Base-by-base conservation (phyloP, 2,329 filamentous ascomycete species). In the Aspergillus thermomutatus region DNA sequence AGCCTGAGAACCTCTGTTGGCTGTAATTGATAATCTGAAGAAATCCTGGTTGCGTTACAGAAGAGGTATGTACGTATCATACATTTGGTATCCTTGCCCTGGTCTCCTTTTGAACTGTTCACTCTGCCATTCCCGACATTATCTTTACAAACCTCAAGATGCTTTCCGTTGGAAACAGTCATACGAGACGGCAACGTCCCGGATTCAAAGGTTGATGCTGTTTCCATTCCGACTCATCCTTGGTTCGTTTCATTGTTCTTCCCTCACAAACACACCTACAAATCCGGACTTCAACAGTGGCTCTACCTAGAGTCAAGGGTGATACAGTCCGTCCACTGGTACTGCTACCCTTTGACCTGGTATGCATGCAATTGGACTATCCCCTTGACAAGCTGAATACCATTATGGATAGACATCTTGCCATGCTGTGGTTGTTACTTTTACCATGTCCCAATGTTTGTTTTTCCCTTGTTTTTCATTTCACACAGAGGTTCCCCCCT, bases 401-500 rank as follows among this genome's bases (percentile, higher is more conserved):
- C 31, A 37, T 37, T 34, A 14, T 37, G 31, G 31, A 17, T 7
- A 3, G 31, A 17, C 17, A 37, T 7, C 14, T 31, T 37, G 31
- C 11, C 23, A 21, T 27, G 25, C 14, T 26, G 46, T 40, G 28
- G 40, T 55, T 21, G 25, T 28, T 6, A 23, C 28, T 52, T 26
- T 19, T 26, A 28, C 23, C 17, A 34, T 21, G 46, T 43, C 52
- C 52, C 17, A 14, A 26, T 19, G 10, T 37, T 25, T 34, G 45
- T 27, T 27, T 31, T 53, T 56, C 26, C 50, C 49, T 25, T 37
- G 31, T 28, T 55, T 50, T 57, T 50, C 53, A 21, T 54, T 53
- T 56, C 34, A 11, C 28, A 14, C 28, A 10, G 14, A 31, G 28
- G 11, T 4, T 14, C 28, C 11, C 28, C 27, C 11, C 28, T 49